Evolutionary conservation across 208 protist genomes (phyloP).

Genomic region (Leishmania tarentolae): DNA sequence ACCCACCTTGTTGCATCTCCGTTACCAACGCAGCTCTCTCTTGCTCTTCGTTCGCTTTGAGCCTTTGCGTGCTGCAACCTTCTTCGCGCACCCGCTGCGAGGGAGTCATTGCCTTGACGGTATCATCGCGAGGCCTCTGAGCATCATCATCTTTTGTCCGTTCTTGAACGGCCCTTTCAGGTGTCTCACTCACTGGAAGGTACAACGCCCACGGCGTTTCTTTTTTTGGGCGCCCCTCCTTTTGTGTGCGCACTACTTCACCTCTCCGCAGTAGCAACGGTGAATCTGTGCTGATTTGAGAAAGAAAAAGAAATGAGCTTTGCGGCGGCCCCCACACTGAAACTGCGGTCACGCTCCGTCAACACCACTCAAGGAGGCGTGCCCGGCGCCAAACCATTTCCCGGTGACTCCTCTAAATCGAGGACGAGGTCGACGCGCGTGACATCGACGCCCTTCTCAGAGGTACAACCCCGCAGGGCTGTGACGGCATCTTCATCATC

Average conservation of each 20-base stretch:
- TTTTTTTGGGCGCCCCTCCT: too few relatives aligned
- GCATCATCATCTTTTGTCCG: background rate
- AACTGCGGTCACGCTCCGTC: conserved; percentile 21
- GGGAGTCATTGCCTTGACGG: background rate
- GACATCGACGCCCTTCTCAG: conserved; percentile 4
- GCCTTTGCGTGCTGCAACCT: background rate
- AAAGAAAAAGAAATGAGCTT: conserved; percentile 6
- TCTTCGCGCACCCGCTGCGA: background rate
- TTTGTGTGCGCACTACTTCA: too few relatives aligned
- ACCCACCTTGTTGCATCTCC: background rate
- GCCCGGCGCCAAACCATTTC: background rate
- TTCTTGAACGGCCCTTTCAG: background rate
- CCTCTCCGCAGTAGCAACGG: too few relatives aligned
- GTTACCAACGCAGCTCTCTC: background rate
- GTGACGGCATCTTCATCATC: background rate
- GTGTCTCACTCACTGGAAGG: background rate
- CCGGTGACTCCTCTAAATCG: background rate
- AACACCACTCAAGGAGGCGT: conserved; percentile 18
- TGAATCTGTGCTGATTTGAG: too few relatives aligned
- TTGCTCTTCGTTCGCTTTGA: too few relatives aligned
- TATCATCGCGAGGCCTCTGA: background rate
- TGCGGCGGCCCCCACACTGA: conserved; percentile 4
- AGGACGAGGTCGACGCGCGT: conserved; percentile 11
- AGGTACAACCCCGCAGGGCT: background rate
- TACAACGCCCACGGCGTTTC: background rate